phyloP scores from a whole-genome alignment of 202 grass and related monocot species.

The Setaria italica region DNA sequence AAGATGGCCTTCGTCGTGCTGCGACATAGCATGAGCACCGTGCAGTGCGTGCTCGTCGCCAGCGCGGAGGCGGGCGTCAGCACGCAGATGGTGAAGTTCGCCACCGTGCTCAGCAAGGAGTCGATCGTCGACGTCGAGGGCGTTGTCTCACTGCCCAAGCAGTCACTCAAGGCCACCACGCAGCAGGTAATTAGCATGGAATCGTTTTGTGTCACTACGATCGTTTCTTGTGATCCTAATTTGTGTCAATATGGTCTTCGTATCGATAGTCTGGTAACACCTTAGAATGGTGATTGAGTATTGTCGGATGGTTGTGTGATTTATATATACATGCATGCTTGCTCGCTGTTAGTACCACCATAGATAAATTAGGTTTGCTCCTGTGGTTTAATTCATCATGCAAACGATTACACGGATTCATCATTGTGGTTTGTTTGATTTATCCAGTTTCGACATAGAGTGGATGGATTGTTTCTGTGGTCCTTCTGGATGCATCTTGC shows the following conservation, averaged over 20 bases:
- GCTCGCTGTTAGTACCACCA: neutral
- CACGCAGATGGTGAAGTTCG: slow-evolving; percentile 85
- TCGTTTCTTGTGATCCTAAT: neutral
- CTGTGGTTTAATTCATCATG: neutral
- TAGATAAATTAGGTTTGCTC: neutral
- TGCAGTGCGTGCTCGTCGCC: slow-evolving; percentile 82
- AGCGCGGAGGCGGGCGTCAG: slow-evolving; percentile 62
- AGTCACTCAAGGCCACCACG: slow-evolving; percentile 85
- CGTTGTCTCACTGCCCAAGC: slow-evolving; percentile 74
- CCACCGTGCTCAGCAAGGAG: slow-evolving; percentile 81
- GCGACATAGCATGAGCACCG: slow-evolving; percentile 75
- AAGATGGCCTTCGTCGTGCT: slow-evolving; percentile 93
- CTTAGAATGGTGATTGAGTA: too few relatives aligned
- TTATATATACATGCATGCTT: neutral
- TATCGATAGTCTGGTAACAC: too few relatives aligned
- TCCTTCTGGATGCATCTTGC: neutral
- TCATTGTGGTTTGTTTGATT: neutral
- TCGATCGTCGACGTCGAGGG: slow-evolving; percentile 85
- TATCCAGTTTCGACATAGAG: neutral
- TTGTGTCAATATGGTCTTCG: neutral
- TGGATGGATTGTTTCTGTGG: slow-evolving; percentile 3
- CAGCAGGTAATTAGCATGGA: slow-evolving; percentile 60
- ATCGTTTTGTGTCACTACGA: neutral
- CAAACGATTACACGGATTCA: neutral
- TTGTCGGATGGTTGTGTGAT: neutral